Evolutionary conservation across 139 green algal species (phyloP).

Genomic region (Medakamo hakoo): DNA sequence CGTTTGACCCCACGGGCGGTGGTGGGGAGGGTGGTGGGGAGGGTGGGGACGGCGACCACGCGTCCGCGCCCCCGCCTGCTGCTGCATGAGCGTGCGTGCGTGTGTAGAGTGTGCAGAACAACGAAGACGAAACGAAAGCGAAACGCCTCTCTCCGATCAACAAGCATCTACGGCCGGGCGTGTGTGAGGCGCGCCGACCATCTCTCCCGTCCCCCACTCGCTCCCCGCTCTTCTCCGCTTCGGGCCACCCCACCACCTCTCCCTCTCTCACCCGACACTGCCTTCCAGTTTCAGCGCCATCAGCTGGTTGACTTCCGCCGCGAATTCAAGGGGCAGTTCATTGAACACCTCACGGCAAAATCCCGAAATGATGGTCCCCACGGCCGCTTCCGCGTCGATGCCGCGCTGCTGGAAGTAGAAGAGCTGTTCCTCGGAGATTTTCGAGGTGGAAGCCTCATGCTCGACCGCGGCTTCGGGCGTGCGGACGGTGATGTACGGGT

Average conservation of each 20-base stretch:
- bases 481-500: conserved; percentile 97
- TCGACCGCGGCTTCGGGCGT: conserved; percentile 82
- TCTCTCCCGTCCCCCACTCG: neutral
- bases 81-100: too few relatives aligned
- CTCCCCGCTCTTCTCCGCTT: neutral
- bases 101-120: neutral
- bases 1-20: neutral
- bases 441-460: conserved; percentile 92
- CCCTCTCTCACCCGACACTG: conserved; percentile 77
- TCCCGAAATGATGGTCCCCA: conserved; percentile 93
- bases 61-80: too few relatives aligned
- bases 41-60: too few relatives aligned
- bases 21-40: too few relatives aligned
- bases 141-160: neutral
- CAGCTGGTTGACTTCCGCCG: conserved; percentile 92
- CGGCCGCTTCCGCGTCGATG: conserved; percentile 77
- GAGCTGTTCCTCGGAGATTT: conserved; percentile 99
- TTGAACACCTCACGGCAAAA: conserved; percentile 99
- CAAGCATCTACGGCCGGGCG: too few relatives aligned
- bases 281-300: conserved; percentile 99
- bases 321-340: conserved; percentile 96
- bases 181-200: too few relatives aligned
- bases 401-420: conserved; percentile 99
- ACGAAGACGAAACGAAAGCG: neutral
- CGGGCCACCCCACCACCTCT: too few relatives aligned